Conservation (phyloP, 495 filamentous ascomycete genomes). For the Penicillium pancosmium region DNA sequence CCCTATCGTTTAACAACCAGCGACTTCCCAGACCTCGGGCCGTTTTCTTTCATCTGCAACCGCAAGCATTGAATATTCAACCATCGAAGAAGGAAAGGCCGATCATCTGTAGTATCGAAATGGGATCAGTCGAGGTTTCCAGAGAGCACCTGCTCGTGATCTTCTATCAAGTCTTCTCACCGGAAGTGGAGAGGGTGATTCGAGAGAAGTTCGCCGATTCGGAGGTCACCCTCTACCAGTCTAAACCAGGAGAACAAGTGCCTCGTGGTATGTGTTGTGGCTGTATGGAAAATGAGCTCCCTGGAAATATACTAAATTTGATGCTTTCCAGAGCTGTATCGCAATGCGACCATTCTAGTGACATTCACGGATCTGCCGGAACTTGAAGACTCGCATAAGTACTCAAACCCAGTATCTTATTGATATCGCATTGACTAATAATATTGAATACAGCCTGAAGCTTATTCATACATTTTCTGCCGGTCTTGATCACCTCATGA, state of each 20-base stretch:
- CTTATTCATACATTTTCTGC: conserved; percentile 77
- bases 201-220: conserved; percentile 53
- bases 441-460: conserved; percentile 52
- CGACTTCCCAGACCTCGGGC: conserved; percentile 1
- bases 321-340: conserved; percentile 46
- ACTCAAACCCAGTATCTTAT: conserved; percentile 16
- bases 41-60: not conserved
- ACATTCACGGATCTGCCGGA: conserved; percentile 59
- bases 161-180: conserved; percentile 41
- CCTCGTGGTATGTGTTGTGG: conserved; percentile 18
- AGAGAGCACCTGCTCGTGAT: conserved; percentile 47
- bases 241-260: conserved; percentile 13
- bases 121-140: conserved; percentile 39
- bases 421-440: not conserved
- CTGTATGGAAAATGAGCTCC: not conserved
- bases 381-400: conserved; percentile 26
- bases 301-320: not conserved
- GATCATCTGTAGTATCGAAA: conserved; percentile 10
- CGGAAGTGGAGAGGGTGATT: conserved; percentile 43
- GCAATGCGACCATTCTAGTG: conserved; percentile 64
- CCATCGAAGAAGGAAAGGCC: not conserved
- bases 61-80: not conserved
- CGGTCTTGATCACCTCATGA: conserved; percentile 68
- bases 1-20: not conserved
- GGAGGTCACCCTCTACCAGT: conserved; percentile 41